A percentile compares a stretch with the other conserved stretches of the same genome.
These are phyloP conservation scores for Dendrostoma leiphaemia DNA, from an alignment of 2,329 filamentous ascomycete species.

Conservation along the genomic window DNA sequence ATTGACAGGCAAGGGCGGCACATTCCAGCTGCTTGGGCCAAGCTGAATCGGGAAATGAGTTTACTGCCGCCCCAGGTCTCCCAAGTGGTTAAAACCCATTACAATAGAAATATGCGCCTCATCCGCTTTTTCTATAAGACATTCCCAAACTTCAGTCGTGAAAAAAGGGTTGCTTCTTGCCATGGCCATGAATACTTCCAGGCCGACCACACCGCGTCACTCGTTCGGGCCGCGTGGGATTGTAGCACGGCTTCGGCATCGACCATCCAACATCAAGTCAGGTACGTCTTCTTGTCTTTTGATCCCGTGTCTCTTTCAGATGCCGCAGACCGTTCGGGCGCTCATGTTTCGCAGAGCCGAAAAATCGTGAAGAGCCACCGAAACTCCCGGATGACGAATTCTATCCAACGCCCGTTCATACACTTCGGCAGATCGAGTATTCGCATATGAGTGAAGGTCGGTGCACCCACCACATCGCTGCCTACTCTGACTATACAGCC, in stretches of 20 bases:
- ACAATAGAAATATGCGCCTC: background rate
- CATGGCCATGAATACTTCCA: background rate
- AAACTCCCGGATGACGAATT: slow-evolving; percentile 6
- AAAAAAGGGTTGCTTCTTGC: background rate
- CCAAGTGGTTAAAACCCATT: no score
- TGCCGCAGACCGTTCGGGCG: background rate
- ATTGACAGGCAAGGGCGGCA: background rate
- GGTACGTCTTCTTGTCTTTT: background rate
- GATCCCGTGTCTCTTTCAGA: background rate
- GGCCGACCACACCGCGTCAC: background rate
- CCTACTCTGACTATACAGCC: background rate
- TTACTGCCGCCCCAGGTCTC: no score
- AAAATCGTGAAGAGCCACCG: background rate
- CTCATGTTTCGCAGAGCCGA: background rate
- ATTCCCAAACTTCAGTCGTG: no score
- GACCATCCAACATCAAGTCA: slow-evolving; percentile 8
- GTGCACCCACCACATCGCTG: no score
- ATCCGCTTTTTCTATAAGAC: no score
- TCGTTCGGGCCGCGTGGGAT: slow-evolving; percentile 3
- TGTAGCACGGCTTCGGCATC: slow-evolving; percentile 6
- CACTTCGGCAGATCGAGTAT: slow-evolving; percentile 37
- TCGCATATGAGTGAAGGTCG: slow-evolving; percentile 40
- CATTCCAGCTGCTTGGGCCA: background rate
- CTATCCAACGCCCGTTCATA: slow-evolving; percentile 26
- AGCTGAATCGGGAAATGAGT: background rate